phyloP scores from a whole-genome alignment of 768 basidiomycete genomes.

The Psilocybe cyanescens region DNA sequence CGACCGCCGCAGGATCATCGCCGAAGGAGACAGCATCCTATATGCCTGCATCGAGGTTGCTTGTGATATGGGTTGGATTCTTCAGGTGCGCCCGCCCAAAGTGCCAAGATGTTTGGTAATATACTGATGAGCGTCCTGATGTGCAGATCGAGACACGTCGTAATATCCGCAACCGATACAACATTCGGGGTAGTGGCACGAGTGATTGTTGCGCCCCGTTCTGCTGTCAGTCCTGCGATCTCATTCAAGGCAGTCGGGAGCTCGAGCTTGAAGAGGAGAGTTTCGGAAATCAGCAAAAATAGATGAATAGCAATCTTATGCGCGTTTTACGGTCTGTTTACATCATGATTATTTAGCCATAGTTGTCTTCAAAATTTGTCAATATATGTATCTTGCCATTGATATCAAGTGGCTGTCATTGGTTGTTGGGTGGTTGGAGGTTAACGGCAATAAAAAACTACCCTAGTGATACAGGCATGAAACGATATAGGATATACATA shows the following conservation, averaged over 20 bases:
- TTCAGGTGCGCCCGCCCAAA: slow-evolving; percentile 15
- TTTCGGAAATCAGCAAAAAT: background rate
- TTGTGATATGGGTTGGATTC: slow-evolving; percentile 25
- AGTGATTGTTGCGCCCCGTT: slow-evolving; percentile 22
- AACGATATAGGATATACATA: no score
- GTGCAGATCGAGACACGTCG: slow-evolving; percentile 19
- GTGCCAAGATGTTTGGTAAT: background rate
- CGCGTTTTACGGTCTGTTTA: no score
- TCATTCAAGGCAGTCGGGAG: slow-evolving; percentile 24
- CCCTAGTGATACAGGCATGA: no score
- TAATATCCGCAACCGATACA: slow-evolving; percentile 22
- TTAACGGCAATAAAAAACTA: no score
- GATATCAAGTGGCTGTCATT: no score
- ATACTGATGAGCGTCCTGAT: background rate
- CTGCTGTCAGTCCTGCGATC: slow-evolving; percentile 24
- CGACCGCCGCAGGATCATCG: slow-evolving; percentile 9
- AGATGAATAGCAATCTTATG: no score
- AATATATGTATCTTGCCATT: no score
- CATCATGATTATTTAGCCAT: no score
- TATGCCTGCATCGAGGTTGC: slow-evolving; percentile 17
- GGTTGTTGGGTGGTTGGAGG: no score
- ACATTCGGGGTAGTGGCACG: slow-evolving; percentile 17
- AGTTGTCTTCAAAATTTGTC: no score
- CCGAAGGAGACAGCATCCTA: slow-evolving; percentile 12
- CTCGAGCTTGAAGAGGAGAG: slow-evolving; percentile 24